Percentiles rank a stretch among this genome's conserved stretches.
phyloP scores from a whole-genome alignment of 331 rosid genomes.

The Malus hybrid region DNA sequence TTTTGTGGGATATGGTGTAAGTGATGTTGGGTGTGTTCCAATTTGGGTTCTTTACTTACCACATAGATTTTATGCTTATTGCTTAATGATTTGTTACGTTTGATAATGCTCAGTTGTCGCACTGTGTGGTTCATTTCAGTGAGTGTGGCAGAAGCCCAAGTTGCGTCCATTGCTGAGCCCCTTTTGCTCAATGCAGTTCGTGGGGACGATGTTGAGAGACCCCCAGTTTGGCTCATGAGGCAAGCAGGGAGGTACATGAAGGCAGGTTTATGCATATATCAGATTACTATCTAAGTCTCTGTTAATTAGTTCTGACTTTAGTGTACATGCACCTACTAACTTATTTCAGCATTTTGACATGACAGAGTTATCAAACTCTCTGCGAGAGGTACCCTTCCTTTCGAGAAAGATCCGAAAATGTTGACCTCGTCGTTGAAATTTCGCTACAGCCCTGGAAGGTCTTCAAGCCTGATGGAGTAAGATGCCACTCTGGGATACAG shows the following conservation, averaged over 20 bases:
- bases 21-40: not conserved
- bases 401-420: conserved; percentile 95
- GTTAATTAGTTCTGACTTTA: not conserved
- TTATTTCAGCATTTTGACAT: not conserved
- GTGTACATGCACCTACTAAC: not conserved
- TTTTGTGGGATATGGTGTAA: not conserved
- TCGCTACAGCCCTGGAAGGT: conserved; percentile 97
- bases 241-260: conserved; percentile 99
- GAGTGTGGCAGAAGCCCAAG: conserved; percentile 64
- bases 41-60: not conserved
- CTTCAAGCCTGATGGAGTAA: conserved; percentile 97
- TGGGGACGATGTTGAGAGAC: conserved; percentile 83
- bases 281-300: not conserved
- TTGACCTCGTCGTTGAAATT: conserved; percentile 90
- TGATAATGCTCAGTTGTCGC: not conserved
- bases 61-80: too few relatives aligned
- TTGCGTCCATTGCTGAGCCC: conserved; percentile 53
- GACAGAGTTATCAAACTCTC: conserved; percentile 78
- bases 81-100: not conserved
- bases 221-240: conserved; percentile 99
- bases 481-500: conserved; percentile 15
- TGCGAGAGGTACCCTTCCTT: conserved; percentile 94
- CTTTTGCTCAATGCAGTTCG: conserved; percentile 91
- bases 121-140: conserved; percentile 31
- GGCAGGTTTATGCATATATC: conserved; percentile 53